Percentiles rank a stretch among this genome's conserved stretches.
These are phyloP conservation scores for Toxoplasma gondii DNA, from an alignment of 169 alveolate genomes.

Conservation along the genomic window DNA sequence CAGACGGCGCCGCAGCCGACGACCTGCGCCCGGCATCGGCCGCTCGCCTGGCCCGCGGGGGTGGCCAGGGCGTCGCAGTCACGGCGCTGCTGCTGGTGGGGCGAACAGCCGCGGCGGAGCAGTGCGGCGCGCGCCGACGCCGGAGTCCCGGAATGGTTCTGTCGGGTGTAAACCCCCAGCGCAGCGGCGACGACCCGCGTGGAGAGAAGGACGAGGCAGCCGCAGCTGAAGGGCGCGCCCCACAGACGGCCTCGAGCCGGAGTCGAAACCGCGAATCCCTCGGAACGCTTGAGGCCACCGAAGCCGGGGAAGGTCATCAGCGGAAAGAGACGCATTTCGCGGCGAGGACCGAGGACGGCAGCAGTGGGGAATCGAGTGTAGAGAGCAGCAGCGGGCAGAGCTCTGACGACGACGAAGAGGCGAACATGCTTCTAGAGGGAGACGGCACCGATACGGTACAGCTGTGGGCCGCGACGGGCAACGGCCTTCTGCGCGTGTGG, in stretches of 20 bases:
- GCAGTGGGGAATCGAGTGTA: background rate
- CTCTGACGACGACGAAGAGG: background rate
- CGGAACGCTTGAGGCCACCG: no score
- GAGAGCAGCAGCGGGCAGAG: background rate
- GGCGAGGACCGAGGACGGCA: background rate
- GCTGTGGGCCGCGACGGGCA: conserved; percentile 38
- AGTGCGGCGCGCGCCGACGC: background rate
- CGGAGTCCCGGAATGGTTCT: no score
- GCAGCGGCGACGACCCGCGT: no score
- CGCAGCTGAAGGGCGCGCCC: no score
- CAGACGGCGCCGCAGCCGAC: background rate
- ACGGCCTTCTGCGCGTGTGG: conserved; percentile 44
- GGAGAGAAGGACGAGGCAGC: no score
- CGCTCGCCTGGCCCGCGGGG: background rate
- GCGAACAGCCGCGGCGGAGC: background rate
- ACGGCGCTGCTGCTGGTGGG: conserved; percentile 21
- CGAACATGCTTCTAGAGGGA: background rate
- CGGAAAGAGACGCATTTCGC: no score
- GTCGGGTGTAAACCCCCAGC: no score
- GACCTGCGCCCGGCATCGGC: background rate
- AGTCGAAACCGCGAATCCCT: no score
- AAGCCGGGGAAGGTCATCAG: no score
- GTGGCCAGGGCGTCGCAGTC: conserved; percentile 14
- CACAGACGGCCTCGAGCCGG: no score
- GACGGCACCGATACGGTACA: conserved; percentile 18